phyloP scores from a whole-genome alignment of 192 early-diverging fungal species.

The Coemansia sp. region DNA sequence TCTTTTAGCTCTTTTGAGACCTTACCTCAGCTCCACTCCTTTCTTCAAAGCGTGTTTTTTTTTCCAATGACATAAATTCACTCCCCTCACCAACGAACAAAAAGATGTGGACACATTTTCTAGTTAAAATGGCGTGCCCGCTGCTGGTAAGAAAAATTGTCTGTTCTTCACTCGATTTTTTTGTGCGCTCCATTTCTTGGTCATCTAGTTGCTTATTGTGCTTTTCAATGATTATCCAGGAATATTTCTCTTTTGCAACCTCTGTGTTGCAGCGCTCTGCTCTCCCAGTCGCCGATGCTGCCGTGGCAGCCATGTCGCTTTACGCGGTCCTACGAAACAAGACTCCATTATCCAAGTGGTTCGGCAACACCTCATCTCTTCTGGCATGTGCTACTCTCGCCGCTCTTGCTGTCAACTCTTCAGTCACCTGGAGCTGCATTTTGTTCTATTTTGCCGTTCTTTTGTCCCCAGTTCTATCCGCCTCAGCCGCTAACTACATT shows the following conservation, averaged over 20 bases:
- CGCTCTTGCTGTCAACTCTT: not conserved
- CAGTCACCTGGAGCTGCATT: not conserved
- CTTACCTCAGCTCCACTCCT: not conserved
- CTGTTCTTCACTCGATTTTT: not conserved
- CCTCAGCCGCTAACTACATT: not conserved
- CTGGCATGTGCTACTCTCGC: not conserved
- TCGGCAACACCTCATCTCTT: not conserved
- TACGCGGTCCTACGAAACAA: not conserved
- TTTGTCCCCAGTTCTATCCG: not conserved
- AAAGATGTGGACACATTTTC: not conserved
- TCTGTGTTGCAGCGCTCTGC: not conserved
- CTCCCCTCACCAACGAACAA: not conserved
- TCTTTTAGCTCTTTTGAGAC: too few relatives aligned
- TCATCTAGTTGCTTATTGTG: not conserved
- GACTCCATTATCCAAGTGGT: not conserved
- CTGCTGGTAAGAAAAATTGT: not conserved
- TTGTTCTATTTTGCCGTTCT: not conserved
- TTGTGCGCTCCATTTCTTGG: not conserved
- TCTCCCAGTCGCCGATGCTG: not conserved
- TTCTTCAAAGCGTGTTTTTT: conserved; percentile 3
- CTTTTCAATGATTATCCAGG: conserved; percentile 5
- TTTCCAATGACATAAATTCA: not conserved
- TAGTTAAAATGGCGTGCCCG: not conserved
- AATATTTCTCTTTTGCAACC: not conserved
- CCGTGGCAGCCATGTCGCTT: not conserved